A percentile compares a stretch with the other conserved stretches of the same genome.
Evolutionary conservation across 1,139 yeast species (phyloP).

Genomic region (Geotrichum bryndzae): DNA sequence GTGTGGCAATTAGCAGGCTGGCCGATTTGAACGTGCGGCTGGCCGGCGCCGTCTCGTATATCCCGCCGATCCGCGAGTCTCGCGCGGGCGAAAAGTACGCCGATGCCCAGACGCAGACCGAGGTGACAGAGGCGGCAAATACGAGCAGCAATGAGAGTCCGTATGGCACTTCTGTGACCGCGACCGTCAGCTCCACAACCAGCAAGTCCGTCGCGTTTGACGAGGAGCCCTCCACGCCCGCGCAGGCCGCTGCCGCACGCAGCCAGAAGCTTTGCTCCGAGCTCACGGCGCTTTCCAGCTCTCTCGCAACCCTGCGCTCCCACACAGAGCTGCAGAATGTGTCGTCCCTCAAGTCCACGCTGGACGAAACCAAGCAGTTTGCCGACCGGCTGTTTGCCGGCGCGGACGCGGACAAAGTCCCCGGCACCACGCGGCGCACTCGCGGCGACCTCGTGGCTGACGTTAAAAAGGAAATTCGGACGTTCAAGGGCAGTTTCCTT

Average conservation of each 20-base stretch:
- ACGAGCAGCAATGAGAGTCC: background rate
- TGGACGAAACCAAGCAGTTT: slow-evolving; percentile 1
- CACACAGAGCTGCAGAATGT: slow-evolving; percentile 1
- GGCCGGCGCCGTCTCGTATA: slow-evolving; percentile 20
- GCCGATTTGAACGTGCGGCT: slow-evolving; percentile 23
- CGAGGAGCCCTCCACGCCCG: background rate
- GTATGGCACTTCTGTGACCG: slow-evolving; percentile 6
- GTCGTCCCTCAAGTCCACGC: slow-evolving; percentile 5
- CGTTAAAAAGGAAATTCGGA: slow-evolving; percentile 33
- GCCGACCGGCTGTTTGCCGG: slow-evolving; percentile 5
- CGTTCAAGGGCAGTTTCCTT: slow-evolving; percentile 32
- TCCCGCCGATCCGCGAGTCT: slow-evolving; percentile 25
- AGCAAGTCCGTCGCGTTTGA: slow-evolving; percentile 10
- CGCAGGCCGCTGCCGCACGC: slow-evolving; percentile 5
- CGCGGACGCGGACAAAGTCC: slow-evolving; percentile 7
- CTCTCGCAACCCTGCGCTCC: background rate
- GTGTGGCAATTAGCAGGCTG: slow-evolving; percentile 23
- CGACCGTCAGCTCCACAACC: slow-evolving; percentile 7
- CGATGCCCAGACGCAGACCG: slow-evolving; percentile 33
- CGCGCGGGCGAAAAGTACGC: slow-evolving; percentile 24
- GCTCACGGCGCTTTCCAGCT: background rate
- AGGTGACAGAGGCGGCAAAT: slow-evolving; percentile 6
- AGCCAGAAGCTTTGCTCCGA: slow-evolving; percentile 6
- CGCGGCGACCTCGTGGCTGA: slow-evolving; percentile 20
- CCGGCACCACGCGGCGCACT: slow-evolving; percentile 8